A percentile compares a stretch with the other conserved stretches of the same genome.
Conservation (phyloP, 2,329 filamentous ascomycete genomes). For the Diaporthe eres region DNA sequence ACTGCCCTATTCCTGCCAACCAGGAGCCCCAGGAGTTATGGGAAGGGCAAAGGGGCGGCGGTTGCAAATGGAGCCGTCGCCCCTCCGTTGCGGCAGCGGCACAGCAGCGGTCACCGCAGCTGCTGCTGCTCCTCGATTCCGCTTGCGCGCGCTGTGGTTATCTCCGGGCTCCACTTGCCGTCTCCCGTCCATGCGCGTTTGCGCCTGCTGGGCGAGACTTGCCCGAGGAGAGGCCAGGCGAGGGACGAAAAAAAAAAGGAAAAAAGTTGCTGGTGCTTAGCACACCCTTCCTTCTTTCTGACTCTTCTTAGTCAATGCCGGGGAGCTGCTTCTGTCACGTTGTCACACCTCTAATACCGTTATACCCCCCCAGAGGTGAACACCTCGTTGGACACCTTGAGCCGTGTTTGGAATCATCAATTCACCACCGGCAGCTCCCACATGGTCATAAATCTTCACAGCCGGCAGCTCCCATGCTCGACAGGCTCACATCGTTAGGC, state of each 20-base stretch:
- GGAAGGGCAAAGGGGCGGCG: not conserved
- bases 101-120: conserved; percentile 20
- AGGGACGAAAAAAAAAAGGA: not conserved
- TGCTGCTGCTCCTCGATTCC: not conserved
- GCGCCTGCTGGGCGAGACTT: not conserved
- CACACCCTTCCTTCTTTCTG: not conserved
- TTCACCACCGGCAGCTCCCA: not conserved
- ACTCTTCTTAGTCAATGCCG: not conserved
- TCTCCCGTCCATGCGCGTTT: conserved; percentile 17
- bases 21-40: not conserved
- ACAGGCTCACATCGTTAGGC: not conserved
- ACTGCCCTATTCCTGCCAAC: not conserved
- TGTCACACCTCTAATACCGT: not conserved
- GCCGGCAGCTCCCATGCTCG: not conserved
- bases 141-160: conserved; percentile 1
- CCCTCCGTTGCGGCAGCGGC: conserved; percentile 13
- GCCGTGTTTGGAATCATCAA: not conserved
- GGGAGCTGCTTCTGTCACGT: not conserved
- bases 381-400: not conserved
- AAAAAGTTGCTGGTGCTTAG: not conserved
- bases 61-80: conserved; percentile 23
- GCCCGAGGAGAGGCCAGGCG: not conserved
- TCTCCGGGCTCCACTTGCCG: conserved; percentile 19
- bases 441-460: not conserved
- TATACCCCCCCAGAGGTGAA: not conserved